Conservation (phyloP, 2,329 filamentous ascomycete species). For the Fusarium sp. region DNA sequence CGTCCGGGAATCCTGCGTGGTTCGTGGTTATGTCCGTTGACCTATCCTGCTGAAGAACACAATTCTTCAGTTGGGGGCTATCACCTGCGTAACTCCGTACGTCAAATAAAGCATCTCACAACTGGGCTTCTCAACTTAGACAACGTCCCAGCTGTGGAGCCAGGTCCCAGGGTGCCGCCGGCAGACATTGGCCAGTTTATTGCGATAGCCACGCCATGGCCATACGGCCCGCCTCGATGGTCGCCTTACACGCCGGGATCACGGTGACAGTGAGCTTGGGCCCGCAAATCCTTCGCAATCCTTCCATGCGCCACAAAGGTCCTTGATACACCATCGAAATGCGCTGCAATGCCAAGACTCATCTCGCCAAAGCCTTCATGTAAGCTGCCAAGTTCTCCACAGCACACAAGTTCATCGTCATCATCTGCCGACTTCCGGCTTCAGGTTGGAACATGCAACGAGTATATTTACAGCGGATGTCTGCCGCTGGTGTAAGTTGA, state of each 20-base stretch:
- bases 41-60: too few species aligned
- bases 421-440: background rate
- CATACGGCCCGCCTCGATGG: too few species aligned
- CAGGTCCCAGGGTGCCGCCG: background rate
- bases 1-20: background rate
- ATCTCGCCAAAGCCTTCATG: background rate
- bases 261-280: background rate
- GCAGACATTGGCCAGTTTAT: background rate
- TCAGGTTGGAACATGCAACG: background rate
- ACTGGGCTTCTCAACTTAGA: too few species aligned
- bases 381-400: constrained; percentile 5
- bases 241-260: background rate
- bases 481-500: background rate
- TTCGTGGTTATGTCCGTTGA: background rate
- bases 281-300: background rate
- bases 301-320: background rate
- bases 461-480: background rate
- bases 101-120: too few species aligned
- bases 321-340: background rate
- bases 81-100: too few species aligned
- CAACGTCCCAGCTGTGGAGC: too few species aligned
- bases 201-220: background rate
- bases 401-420: too few species aligned
- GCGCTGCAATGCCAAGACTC: background rate
- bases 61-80: too few species aligned